Conservation (phyloP, 305 asterid species). For the Stenogyne calaminthoides region DNA sequence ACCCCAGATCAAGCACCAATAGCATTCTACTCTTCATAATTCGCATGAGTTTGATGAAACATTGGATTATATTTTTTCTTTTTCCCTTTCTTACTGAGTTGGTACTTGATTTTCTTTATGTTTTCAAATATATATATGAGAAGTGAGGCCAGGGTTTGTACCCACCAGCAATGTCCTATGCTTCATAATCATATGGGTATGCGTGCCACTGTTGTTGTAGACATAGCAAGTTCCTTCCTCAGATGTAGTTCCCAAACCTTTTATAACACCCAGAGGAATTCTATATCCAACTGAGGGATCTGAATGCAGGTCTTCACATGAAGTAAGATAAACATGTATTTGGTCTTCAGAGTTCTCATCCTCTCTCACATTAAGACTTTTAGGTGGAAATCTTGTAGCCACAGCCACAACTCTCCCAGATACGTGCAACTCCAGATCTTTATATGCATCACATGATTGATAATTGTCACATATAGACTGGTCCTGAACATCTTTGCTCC, state of each 20-base stretch:
- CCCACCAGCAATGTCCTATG: conserved; percentile 88
- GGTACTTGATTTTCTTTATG: neutral
- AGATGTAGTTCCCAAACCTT: conserved; percentile 79
- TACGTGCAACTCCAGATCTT: conserved; percentile 68
- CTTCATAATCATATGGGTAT: conserved; percentile 86
- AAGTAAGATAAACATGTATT: conserved; percentile 62
- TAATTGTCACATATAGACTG: conserved; percentile 34
- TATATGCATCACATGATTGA: conserved; percentile 60
- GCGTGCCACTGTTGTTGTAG: conserved; percentile 54
- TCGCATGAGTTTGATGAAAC: conserved; percentile 10
- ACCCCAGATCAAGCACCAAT: conserved; percentile 12
- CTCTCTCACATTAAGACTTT: conserved; percentile 32
- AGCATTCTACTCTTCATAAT: conserved; percentile 8
- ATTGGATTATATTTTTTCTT: neutral
- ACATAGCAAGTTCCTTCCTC: conserved; percentile 87
- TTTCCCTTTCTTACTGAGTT: neutral
- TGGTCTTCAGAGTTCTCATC: conserved; percentile 58
- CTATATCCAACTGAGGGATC: conserved; percentile 46
- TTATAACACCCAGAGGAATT: conserved; percentile 67
- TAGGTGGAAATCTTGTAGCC: conserved; percentile 73
- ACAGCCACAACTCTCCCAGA: conserved; percentile 77
- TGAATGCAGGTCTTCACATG: conserved; percentile 33
- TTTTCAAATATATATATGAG: neutral
- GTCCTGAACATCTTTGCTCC: conserved; percentile 33
- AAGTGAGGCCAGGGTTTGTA: neutral